Evolutionary conservation across 768 basidiomycete species (phyloP).

Genomic region (Hericium coralloides): DNA sequence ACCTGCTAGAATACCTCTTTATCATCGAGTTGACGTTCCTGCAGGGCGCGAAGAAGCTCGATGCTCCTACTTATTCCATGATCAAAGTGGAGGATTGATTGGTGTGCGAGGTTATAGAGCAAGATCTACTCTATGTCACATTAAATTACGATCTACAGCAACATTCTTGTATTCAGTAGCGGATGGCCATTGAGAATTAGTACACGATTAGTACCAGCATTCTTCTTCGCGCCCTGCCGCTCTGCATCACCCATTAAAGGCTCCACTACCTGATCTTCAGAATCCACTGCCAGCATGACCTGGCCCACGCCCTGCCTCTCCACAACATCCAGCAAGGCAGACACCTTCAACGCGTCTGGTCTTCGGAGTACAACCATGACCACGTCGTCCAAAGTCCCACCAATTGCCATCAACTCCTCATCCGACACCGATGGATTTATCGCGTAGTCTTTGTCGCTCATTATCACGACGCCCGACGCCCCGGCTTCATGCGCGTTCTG

Average conservation of each 20-base stretch:
- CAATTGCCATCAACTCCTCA: conserved; percentile 48
- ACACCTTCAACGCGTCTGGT: conserved; percentile 42
- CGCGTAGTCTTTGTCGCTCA: conserved; percentile 48
- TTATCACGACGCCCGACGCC: conserved; percentile 71
- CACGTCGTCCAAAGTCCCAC: conserved; percentile 43
- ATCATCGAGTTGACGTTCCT: conserved; percentile 78
- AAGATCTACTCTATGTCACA: not conserved
- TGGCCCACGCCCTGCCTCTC: conserved; percentile 38
- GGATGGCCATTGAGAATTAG: conserved; percentile 73
- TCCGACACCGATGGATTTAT: conserved; percentile 60
- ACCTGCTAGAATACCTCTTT: conserved; percentile 89
- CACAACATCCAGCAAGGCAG: conserved; percentile 45
- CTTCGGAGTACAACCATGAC: conserved; percentile 51
- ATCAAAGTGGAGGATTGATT: conserved; percentile 60
- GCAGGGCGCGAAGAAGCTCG: conserved; percentile 66
- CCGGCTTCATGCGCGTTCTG: conserved; percentile 55
- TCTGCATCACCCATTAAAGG: conserved; percentile 1
- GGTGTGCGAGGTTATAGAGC: not conserved
- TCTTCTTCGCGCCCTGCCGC: conserved; percentile 18
- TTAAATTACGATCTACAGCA: conserved; percentile 32
- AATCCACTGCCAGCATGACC: conserved; percentile 43
- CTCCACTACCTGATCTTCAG: conserved; percentile 17
- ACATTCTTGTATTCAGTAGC: conserved; percentile 64
- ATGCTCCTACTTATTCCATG: conserved; percentile 86
- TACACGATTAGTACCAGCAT: conserved; percentile 32